A percentile compares a stretch with the other conserved stretches of the same genome.
Evolutionary conservation across 148 eudicot genomes (phyloP).

Genomic region (Rhododendron mucronatum): DNA sequence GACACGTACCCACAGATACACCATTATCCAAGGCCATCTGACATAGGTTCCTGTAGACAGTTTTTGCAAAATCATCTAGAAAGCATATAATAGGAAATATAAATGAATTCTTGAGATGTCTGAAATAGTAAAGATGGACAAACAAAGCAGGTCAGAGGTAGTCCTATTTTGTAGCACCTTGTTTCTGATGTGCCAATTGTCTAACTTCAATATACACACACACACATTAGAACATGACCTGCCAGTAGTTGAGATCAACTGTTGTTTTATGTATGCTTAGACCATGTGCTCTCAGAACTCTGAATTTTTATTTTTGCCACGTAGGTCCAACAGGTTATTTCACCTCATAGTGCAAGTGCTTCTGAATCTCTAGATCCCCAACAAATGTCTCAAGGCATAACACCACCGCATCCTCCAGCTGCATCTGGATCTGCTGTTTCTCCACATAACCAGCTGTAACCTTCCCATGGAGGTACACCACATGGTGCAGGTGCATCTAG

Average conservation of each 20-base stretch:
- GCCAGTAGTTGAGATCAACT: not conserved
- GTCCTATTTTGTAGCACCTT: not conserved
- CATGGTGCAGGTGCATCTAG: not conserved
- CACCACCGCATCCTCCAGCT: not conserved
- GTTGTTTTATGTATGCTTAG: not conserved
- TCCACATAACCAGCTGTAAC: slow-evolving; percentile 6
- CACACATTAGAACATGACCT: not conserved
- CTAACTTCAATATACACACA: not conserved
- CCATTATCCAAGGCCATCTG: not conserved
- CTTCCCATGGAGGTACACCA: slow-evolving; percentile 5
- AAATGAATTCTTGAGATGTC: not conserved
- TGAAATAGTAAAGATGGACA: not conserved
- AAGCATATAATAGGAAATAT: not conserved
- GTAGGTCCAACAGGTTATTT: slow-evolving; percentile 15
- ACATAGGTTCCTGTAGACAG: not conserved
- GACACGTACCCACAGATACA: not conserved
- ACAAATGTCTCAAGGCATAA: not conserved
- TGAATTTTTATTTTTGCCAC: not conserved
- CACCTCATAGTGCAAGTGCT: slow-evolving; percentile 1
- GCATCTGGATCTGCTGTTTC: not conserved
- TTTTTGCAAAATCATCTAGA: not conserved
- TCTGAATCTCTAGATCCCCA: slow-evolving; percentile 12
- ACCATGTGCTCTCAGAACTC: not conserved
- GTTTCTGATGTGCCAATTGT: not conserved
- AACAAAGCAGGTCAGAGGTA: not conserved